Percentiles rank a stretch among this genome's conserved stretches.
Conservation (phyloP, 179 eudicot species). For the Spinacia oleracea region DNA sequence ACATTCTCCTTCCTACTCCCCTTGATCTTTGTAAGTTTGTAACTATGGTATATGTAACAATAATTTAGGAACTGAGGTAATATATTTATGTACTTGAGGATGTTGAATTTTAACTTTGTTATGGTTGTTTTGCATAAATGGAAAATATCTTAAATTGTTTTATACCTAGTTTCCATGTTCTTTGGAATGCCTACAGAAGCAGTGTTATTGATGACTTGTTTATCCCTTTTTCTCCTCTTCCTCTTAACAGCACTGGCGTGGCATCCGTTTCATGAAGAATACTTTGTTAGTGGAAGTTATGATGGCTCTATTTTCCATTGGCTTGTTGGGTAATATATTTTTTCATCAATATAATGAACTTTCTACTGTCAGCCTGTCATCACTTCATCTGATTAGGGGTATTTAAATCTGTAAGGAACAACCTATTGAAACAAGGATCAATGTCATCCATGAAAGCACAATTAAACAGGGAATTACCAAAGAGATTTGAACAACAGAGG, state of each 20-base stretch:
- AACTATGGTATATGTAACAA: too few relatives aligned
- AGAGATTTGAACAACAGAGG: not conserved
- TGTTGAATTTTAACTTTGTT: too few relatives aligned
- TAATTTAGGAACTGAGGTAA: too few relatives aligned
- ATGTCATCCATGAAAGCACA: not conserved
- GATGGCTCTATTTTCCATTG: constrained; percentile 98
- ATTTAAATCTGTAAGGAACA: too few relatives aligned
- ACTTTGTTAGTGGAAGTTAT: constrained; percentile 96
- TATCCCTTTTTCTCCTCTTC: not conserved
- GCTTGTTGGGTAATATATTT: constrained; percentile 78
- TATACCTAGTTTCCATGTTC: not conserved
- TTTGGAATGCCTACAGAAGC: not conserved
- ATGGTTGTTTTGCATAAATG: not conserved
- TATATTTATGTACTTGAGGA: too few relatives aligned
- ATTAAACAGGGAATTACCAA: not conserved
- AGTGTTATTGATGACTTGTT: not conserved
- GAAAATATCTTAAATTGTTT: not conserved
- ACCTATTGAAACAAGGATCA: not conserved
- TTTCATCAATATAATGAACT: not conserved
- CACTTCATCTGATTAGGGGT: not conserved
- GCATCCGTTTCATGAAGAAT: constrained; percentile 98
- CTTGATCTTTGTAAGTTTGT: too few relatives aligned
- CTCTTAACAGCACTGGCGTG: constrained; percentile 74
- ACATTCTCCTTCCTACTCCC: too few relatives aligned
- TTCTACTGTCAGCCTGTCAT: not conserved